These are phyloP conservation scores for Phyllosticta citrichinensis DNA, from an alignment of 2,329 filamentous ascomycete species.

Conservation along the genomic window DNA sequence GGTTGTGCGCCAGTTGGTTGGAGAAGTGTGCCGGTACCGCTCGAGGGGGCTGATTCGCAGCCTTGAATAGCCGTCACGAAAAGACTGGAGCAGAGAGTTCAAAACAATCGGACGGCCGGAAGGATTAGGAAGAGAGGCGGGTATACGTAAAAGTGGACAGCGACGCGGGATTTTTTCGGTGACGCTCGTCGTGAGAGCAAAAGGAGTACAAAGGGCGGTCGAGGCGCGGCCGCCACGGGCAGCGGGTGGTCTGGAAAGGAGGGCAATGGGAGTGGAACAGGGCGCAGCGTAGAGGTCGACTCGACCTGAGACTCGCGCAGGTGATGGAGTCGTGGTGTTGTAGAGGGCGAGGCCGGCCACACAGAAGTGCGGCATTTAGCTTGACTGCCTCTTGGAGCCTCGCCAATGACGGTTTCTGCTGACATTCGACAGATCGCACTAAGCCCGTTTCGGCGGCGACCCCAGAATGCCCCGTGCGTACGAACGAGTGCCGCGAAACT, in stretches of 20 bases:
- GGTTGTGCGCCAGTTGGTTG: background rate
- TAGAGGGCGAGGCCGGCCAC: background rate
- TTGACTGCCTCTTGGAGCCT: background rate
- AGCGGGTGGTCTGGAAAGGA: background rate
- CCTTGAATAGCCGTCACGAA: background rate
- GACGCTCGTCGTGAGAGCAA: background rate
- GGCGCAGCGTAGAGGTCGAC: background rate
- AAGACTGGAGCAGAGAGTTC: background rate
- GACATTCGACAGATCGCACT: background rate
- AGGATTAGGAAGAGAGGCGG: background rate
- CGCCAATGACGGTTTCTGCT: background rate
- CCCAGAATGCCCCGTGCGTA: background rate
- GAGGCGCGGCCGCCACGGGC: background rate
- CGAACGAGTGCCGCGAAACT: background rate
- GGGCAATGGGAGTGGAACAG: background rate
- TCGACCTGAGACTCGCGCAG: background rate
- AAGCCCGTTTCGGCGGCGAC: background rate
- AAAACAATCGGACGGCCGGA: background rate
- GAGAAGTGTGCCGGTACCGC: background rate
- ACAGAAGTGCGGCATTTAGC: background rate
- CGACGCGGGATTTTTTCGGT: background rate
- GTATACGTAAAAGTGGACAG: background rate
- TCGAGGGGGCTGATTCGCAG: background rate
- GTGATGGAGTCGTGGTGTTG: background rate
- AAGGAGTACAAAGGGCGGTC: background rate